Conservation (phyloP, 2,329 filamentous ascomycete species). For the Calonectria ilicicola region DNA sequence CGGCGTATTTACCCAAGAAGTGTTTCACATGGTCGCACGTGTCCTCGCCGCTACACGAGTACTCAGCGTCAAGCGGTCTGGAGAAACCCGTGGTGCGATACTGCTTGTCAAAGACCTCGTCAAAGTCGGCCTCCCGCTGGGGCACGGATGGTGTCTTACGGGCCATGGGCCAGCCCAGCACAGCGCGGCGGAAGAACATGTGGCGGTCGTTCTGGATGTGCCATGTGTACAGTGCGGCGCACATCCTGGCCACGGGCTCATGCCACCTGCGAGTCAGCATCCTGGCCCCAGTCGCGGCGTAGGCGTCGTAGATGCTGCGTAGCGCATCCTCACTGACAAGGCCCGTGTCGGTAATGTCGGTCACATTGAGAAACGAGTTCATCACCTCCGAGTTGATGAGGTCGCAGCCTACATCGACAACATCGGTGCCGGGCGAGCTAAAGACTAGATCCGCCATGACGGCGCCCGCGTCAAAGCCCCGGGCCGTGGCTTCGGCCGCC, state of each 20-base stretch:
- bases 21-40: constrained; percentile 31
- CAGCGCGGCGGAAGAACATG: constrained; percentile 46
- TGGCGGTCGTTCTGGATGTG: constrained; percentile 48
- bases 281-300: constrained; percentile 39
- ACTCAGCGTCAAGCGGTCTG: constrained; percentile 31
- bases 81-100: constrained; percentile 43
- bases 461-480: constrained; percentile 35
- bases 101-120: constrained; percentile 45
- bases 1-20: neutral
- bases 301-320: constrained; percentile 35
- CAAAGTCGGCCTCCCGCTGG: constrained; percentile 45
- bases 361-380: constrained; percentile 39
- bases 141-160: constrained; percentile 40
- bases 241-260: constrained; percentile 48
- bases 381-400: constrained; percentile 39
- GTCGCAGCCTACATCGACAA: constrained; percentile 38
- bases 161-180: constrained; percentile 45
- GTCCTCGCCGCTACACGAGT: constrained; percentile 31
- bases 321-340: constrained; percentile 33
- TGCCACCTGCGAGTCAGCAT: constrained; percentile 47
- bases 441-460: constrained; percentile 40
- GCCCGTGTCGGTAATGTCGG: constrained; percentile 33
- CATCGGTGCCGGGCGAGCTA: constrained; percentile 40
- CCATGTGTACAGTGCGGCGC: constrained; percentile 46
- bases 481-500: constrained; percentile 35